Percentiles rank a stretch among this genome's conserved stretches.
Conservation (phyloP, 352 stramenopile species). For the Saprolegnia parasitica region DNA sequence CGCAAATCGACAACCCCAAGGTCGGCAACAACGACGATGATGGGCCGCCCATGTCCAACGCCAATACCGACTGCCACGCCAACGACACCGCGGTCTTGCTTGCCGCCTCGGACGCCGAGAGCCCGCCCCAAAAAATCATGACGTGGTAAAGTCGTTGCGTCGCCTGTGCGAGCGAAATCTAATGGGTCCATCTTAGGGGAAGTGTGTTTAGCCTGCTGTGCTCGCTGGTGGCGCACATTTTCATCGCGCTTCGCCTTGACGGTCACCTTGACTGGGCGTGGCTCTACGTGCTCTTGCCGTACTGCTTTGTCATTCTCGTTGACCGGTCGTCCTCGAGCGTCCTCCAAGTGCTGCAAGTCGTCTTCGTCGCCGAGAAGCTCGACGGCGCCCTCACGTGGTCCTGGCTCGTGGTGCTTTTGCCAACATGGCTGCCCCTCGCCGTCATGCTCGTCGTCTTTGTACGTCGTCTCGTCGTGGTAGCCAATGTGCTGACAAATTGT, state of each 20-base stretch:
- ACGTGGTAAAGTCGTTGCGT: background rate
- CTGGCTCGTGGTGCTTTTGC: slow-evolving; percentile 11
- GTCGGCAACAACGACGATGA: background rate
- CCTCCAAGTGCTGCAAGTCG: slow-evolving; percentile 13
- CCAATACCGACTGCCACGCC: background rate
- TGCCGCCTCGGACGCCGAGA: background rate
- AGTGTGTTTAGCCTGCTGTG: background rate
- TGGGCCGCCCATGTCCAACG: too few relatives aligned
- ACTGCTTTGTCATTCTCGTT: background rate
- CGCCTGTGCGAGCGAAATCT: background rate
- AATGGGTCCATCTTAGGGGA: background rate
- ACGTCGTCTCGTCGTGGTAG: background rate
- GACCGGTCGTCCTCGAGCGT: background rate
- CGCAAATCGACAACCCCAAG: background rate
- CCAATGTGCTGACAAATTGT: background rate
- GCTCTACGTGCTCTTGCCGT: slow-evolving; percentile 16
- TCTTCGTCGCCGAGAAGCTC: slow-evolving; percentile 15
- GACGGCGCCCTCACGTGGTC: background rate
- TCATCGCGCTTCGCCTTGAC: slow-evolving; percentile 12
- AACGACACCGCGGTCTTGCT: background rate
- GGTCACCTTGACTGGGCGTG: slow-evolving; percentile 10
- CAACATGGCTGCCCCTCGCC: slow-evolving; percentile 2
- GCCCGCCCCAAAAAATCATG: background rate
- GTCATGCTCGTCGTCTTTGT: background rate
- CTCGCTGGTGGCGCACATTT: background rate